Conservation (phyloP, 768 basidiomycete species). For the Pulveroboletus sp. region DNA sequence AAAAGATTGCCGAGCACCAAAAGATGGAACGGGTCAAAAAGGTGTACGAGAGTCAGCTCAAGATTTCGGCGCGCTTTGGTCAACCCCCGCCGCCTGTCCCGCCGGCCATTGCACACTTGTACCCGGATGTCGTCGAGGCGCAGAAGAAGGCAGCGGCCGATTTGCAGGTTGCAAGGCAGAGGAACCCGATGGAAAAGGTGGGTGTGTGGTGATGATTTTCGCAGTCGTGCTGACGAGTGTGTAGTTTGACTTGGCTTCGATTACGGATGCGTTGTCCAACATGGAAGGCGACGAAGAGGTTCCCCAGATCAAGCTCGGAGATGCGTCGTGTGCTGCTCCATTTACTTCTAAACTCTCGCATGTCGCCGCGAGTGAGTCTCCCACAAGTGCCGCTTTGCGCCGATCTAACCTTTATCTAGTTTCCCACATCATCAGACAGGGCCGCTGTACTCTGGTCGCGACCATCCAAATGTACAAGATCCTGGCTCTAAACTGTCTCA, state of each 20-base stretch:
- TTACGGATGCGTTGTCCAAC: constrained; percentile 84
- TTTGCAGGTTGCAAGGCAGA: constrained; percentile 62
- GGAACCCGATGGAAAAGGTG: constrained; percentile 91
- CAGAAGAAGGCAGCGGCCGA: constrained; percentile 78
- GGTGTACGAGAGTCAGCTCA: constrained; percentile 95
- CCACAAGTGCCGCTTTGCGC: background rate
- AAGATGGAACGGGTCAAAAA: constrained; percentile 89
- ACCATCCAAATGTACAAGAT: constrained; percentile 99
- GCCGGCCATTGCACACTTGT: constrained; percentile 77
- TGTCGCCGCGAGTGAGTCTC: constrained; percentile 84
- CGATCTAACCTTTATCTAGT: constrained; percentile 45
- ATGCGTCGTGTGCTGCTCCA: constrained; percentile 97
- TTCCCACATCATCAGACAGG: constrained; percentile 96
- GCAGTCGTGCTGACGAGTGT: constrained; percentile 9
- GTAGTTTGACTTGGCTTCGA: constrained; percentile 74
- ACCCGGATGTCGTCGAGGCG: constrained; percentile 88
- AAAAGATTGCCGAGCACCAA: constrained; percentile 92
- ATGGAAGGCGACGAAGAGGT: constrained; percentile 95
- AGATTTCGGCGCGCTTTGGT: constrained; percentile 84
- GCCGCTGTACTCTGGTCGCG: constrained; percentile 96
- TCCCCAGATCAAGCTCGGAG: constrained; percentile 99
- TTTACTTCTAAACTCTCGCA: constrained; percentile 99
- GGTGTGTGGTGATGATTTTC: constrained; percentile 5
- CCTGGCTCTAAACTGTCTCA: constrained; percentile 93
- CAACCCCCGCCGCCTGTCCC: constrained; percentile 95